Percentiles rank a stretch among this genome's conserved stretches.
These are phyloP conservation scores for Hymenoscyphus repandus DNA, from an alignment of 2,329 filamentous ascomycete genomes.

Conservation along the genomic window DNA sequence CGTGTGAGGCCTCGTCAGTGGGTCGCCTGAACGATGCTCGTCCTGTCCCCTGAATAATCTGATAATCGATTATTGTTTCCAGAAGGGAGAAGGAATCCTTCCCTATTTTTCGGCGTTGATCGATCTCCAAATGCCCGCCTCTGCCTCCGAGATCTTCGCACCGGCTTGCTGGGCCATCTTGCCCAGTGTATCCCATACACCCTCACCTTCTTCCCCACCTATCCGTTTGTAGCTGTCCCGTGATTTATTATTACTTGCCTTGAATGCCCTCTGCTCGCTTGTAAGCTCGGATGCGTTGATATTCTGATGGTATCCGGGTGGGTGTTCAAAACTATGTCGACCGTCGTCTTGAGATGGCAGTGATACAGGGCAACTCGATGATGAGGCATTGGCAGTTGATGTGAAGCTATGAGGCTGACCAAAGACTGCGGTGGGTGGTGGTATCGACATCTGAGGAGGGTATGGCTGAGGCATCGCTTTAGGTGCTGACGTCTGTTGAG, in stretches of 20 bases:
- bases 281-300: slow-evolving; percentile 46
- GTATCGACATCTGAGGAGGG: slow-evolving; percentile 47
- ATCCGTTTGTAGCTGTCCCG: background rate
- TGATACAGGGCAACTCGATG: slow-evolving; percentile 21
- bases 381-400: slow-evolving; percentile 31
- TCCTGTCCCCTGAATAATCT: background rate
- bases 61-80: slow-evolving; percentile 12
- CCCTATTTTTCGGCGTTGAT: slow-evolving; percentile 45
- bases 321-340: slow-evolving; percentile 28
- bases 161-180: slow-evolving; percentile 54
- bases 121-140: slow-evolving; percentile 57
- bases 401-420: slow-evolving; percentile 44
- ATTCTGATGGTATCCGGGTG: slow-evolving; percentile 51
- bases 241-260: slow-evolving; percentile 13
- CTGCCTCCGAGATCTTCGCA: slow-evolving; percentile 51
- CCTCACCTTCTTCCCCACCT: slow-evolving; percentile 35
- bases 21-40: slow-evolving; percentile 2
- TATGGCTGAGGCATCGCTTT: slow-evolving; percentile 30
- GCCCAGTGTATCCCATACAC: slow-evolving; percentile 51
- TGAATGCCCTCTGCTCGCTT: slow-evolving; percentile 37
- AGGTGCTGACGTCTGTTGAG: slow-evolving; percentile 32
- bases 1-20: background rate
- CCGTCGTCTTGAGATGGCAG: slow-evolving; percentile 14
- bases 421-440: slow-evolving; percentile 40
- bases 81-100: slow-evolving; percentile 8